Evolutionary conservation across 805 yeast species (phyloP), one percentile per base, ranked within the genome.

Genomic region (Candida nanaspora): DNA sequence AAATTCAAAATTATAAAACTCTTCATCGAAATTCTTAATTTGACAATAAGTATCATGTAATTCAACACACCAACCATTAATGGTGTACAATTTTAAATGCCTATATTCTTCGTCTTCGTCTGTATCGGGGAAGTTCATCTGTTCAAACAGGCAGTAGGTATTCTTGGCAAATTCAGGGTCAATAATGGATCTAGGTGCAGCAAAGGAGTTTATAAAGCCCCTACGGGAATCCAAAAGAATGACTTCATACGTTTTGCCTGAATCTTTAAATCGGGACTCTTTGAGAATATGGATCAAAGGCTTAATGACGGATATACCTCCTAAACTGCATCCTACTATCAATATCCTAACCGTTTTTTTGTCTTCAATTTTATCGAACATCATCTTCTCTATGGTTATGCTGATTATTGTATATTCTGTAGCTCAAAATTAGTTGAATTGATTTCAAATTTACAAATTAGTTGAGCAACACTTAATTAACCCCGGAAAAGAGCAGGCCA

Each of bases 171-270:
- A 65, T n/a, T 62, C 57, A 0, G 51, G 47, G 43, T 64, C 65
- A 35, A 65, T 53, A 16, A 68, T 52, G 5, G 68, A 57, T 13
- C 59, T 49, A 9, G 72, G 72, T 9, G 65, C 55, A 1, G 70
- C 72, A 41, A 66, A 48, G 4, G 65, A 44, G 43, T 68, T 68
- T 41, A 68, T 52, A 41, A 66, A 63, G 7, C 73, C 73, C 2
- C 62, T 60, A 38, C 66, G 55, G 13, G 70, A 69, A 34, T 68
- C 72, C 2, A 67, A 47, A n/a, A 68, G 37, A 1, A 52, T 51
- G 15, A 64, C 50, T n/a, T 63, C 58, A 6, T 58, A 41, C 16
- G 41, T 32, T 16, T 15, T 15, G 14, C 15, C 27, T 7, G 18
- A n/a, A 19, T 38, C 13, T 16, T 22, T 19, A 25, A 37, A 27